Base-by-base conservation (phyloP, 2,329 filamentous ascomycete species). In the Metarhizium humberi region DNA sequence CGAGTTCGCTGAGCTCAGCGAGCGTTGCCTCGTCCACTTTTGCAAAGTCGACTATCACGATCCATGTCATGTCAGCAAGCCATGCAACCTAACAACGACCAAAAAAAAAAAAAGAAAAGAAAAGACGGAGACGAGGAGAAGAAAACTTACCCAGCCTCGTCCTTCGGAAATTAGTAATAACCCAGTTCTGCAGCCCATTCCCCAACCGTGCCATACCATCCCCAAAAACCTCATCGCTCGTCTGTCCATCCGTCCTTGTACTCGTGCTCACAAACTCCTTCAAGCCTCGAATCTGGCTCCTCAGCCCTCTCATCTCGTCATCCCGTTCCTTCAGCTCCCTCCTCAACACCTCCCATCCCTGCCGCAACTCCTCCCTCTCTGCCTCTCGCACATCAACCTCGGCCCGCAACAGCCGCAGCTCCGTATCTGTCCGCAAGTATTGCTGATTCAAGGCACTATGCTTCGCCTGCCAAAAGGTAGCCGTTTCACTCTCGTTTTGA, bases 141-240 rank as follows among this genome's bases (percentile, higher is more conserved):
- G 18, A 32, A 29, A 11, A 67, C 74, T 61, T 65, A 79, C 78
- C 72, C 50, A 86, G 69, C 69, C 78, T 86, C 13, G 79, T 76
- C 58, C 79, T 80, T 52, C 86, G 77, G 60, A 87, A 90, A 65
- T 87, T 81, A 30, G 80, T 78, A 61, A 90, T 83, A 3, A 86
- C 80, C 86, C 86, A 90, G 62, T 90, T 88, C 70, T 89, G 85
- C 61, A 88, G 69, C 29, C 85, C 80, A 62, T 88, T 86, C 20
- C 81, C 80, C 50, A 90, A 67, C 56, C 78, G 75, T 51, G 77
- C 74, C 74, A 87, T 81, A 10, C 77, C 75, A 52, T 86, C 81
- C 2, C 75, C 79, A 64, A 90, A 80, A 11, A 83, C 81, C 67
- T 86, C 83, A 63, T 90, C 87, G 58, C 82, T 84, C 54, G 73